Evolutionary conservation across 1,284 basidiomycete species (phyloP).

Genomic region (Cronartium quercuum): DNA sequence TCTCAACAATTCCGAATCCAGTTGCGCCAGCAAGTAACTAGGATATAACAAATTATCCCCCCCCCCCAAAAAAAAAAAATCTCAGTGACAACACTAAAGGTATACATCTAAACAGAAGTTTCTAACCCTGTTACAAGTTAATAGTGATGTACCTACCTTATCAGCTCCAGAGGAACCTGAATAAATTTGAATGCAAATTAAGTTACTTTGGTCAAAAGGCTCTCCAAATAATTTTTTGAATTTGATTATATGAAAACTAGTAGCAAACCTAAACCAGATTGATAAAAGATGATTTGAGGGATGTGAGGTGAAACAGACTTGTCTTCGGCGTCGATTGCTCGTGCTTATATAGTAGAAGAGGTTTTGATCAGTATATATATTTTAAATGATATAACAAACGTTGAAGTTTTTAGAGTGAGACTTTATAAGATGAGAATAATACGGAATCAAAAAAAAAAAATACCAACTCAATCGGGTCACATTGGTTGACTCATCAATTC

Average conservation of each 20-base stretch:
- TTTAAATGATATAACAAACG: not conserved
- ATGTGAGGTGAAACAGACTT: constrained; percentile 12
- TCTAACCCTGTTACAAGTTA: too few relatives aligned
- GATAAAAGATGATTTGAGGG: constrained; percentile 36
- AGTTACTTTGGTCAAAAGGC: not conserved
- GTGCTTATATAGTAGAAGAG: not conserved
- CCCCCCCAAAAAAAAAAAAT: not conserved
- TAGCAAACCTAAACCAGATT: constrained; percentile 27
- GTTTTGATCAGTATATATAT: not conserved
- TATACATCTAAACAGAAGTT: too few relatives aligned
- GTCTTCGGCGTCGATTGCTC: constrained; percentile 25
- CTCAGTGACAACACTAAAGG: too few relatives aligned
- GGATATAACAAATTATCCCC: not conserved
- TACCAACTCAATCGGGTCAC: not conserved
- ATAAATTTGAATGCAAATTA: not conserved
- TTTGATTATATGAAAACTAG: not conserved
- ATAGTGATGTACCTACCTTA: too few relatives aligned
- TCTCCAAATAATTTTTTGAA: not conserved
- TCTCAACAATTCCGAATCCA: constrained; percentile 41
- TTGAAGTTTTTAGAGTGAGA: not conserved
- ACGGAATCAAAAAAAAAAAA: not conserved
- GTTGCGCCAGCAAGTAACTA: constrained; percentile 37
- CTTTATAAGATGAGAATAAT: not conserved
- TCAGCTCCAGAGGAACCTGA: too few relatives aligned
- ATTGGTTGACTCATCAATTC: not conserved